Conservation (phyloP, 148 eudicot species). For the Fallopia convolvulus region DNA sequence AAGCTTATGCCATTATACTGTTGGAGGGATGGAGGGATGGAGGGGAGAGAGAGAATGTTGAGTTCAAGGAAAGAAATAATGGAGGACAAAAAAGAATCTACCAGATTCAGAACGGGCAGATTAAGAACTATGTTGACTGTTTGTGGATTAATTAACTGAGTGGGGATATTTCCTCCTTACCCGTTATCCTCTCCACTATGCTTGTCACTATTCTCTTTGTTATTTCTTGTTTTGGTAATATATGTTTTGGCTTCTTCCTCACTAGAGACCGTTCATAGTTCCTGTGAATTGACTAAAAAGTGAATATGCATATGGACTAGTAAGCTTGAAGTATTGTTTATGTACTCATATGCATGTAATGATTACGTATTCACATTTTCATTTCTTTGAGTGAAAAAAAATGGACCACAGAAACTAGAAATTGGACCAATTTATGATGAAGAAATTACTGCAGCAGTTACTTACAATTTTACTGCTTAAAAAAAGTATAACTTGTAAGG, state of each 20-base stretch:
- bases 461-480: neutral
- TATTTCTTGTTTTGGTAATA: neutral
- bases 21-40: conserved; percentile 1
- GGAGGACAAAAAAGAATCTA: neutral
- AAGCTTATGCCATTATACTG: neutral
- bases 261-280: neutral
- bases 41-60: neutral
- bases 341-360: neutral
- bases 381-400: neutral
- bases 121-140: neutral
- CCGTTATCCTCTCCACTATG: neutral
- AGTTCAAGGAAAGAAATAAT: neutral
- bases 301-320: neutral
- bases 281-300: neutral
- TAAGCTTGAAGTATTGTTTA: neutral
- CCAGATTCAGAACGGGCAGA: neutral
- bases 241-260: conserved; percentile 5
- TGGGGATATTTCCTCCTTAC: neutral
- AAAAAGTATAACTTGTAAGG: neutral
- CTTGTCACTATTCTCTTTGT: conserved; percentile 5
- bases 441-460: neutral
- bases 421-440: neutral
- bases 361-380: neutral
- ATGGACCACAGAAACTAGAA: neutral
- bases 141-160: neutral